phyloP scores from a whole-genome alignment of 2,329 filamentous ascomycete species.

The Penicillium frequentans region DNA sequence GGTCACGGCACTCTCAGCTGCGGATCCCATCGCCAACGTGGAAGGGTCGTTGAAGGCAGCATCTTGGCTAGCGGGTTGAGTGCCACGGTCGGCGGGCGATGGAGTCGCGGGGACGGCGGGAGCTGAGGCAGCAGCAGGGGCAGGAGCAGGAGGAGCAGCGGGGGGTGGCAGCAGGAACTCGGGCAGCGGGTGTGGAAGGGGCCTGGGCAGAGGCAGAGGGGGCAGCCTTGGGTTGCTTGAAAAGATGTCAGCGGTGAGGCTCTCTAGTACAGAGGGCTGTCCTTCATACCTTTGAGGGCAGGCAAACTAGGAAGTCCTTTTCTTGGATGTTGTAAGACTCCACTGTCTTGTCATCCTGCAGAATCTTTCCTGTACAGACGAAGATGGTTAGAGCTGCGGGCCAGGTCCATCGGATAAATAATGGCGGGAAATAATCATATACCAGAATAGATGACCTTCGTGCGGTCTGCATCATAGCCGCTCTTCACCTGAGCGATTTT shows the following conservation, averaged over 20 bases:
- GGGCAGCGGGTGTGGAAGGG: slow-evolving; percentile 39
- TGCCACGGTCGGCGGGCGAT: slow-evolving; percentile 46
- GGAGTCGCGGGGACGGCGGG: slow-evolving; percentile 49
- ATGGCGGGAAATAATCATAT: slow-evolving; percentile 36
- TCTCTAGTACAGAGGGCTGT: neutral
- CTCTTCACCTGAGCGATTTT: slow-evolving; percentile 91
- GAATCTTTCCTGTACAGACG: slow-evolving; percentile 75
- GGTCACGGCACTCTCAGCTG: slow-evolving; percentile 76
- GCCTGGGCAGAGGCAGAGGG: slow-evolving; percentile 34
- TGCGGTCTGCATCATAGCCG: slow-evolving; percentile 76
- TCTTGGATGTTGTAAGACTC: slow-evolving; percentile 98
- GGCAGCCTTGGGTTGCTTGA: slow-evolving; percentile 66
- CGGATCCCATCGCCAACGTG: slow-evolving; percentile 80
- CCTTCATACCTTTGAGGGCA: slow-evolving; percentile 82
- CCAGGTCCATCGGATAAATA: neutral
- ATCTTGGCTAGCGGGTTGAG: slow-evolving; percentile 35
- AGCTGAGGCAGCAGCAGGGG: slow-evolving; percentile 50
- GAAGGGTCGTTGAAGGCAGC: slow-evolving; percentile 68
- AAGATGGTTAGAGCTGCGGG: slow-evolving; percentile 1
- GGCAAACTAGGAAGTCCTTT: slow-evolving; percentile 99
- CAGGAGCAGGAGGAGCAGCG: slow-evolving; percentile 52
- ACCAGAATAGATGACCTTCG: slow-evolving; percentile 99
- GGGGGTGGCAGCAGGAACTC: slow-evolving; percentile 44
- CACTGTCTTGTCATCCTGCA: slow-evolving; percentile 96
- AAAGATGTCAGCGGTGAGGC: neutral